These are phyloP conservation scores for Neurospora sp. DNA, from an alignment of 495 filamentous ascomycete genomes.

Conservation along the genomic window DNA sequence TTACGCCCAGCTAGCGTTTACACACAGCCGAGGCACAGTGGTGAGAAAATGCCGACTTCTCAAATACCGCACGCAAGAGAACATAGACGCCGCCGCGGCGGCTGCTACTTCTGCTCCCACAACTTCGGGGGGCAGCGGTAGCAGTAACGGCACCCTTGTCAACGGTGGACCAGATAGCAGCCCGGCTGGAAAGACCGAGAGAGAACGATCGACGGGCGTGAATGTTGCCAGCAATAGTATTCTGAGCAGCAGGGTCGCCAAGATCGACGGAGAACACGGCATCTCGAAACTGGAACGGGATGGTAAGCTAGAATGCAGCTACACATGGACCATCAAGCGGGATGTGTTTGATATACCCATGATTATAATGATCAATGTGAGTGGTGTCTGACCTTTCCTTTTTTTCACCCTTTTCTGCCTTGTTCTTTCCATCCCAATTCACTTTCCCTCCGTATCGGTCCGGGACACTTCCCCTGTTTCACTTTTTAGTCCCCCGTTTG, in stretches of 20 bases:
- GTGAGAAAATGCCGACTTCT: constrained; percentile 77
- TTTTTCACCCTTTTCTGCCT: background rate
- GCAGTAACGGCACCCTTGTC: background rate
- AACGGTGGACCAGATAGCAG: background rate
- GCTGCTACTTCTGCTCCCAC: constrained; percentile 2
- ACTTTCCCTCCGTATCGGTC: background rate
- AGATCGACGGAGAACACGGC: constrained; percentile 66
- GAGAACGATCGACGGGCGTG: background rate
- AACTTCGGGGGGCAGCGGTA: background rate
- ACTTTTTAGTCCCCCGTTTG: background rate
- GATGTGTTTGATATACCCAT: constrained; percentile 98
- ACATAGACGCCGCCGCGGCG: constrained; percentile 35
- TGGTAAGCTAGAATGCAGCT: constrained; percentile 87
- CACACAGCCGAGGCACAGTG: constrained; percentile 72
- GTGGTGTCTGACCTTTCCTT: constrained; percentile 26
- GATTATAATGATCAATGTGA: constrained; percentile 94
- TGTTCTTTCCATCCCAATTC: background rate
- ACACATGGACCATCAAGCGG: constrained; percentile 92
- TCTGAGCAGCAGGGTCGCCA: constrained; percentile 42
- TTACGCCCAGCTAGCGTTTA: constrained; percentile 83
- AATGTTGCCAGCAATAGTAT: constrained; percentile 26
- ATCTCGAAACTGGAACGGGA: constrained; percentile 72
- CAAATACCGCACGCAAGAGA: constrained; percentile 76
- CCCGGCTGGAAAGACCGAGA: constrained; percentile 12
- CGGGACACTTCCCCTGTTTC: background rate